phyloP scores from a whole-genome alignment of 345 rosid species.

The Sapria himalayana region DNA sequence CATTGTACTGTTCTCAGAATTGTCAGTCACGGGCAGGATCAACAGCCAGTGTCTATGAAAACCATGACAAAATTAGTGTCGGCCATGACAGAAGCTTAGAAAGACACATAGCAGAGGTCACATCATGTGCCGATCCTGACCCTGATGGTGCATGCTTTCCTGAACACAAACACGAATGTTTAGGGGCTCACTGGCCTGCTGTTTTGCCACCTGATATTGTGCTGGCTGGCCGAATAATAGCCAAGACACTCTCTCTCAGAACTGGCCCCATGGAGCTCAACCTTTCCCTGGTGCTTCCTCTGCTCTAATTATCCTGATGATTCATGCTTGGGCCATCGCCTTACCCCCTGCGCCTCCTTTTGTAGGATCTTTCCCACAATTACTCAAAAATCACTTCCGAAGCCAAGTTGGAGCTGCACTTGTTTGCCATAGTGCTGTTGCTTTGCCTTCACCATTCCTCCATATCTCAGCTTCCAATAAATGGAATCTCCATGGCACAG shows the following conservation, averaged over 20 bases:
- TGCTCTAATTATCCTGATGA: background rate
- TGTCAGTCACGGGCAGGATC: constrained; percentile 49
- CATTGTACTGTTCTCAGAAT: constrained; percentile 55
- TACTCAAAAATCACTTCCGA: constrained; percentile 35
- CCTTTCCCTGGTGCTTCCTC: constrained; percentile 26
- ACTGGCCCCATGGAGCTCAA: constrained; percentile 14
- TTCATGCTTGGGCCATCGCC: constrained; percentile 4
- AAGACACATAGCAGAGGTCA: constrained; percentile 21
- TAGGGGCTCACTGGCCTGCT: constrained; percentile 56
- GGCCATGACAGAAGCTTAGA: constrained; percentile 14
- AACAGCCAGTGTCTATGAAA: constrained; percentile 8
- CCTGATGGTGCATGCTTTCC: constrained; percentile 16
- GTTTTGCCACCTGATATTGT: constrained; percentile 52
- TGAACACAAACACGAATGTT: constrained; percentile 79
- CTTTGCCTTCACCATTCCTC: constrained; percentile 34
- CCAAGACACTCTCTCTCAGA: constrained; percentile 24
- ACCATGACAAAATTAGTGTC: constrained; percentile 8
- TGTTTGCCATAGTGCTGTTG: constrained; percentile 44
- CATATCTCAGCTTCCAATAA: constrained; percentile 28
- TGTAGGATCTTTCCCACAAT: constrained; percentile 43
- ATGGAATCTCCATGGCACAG: constrained; percentile 35
- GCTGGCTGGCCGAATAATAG: constrained; percentile 54
- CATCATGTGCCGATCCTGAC: constrained; percentile 7
- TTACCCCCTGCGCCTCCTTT: constrained; percentile 5
- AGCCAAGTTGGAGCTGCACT: constrained; percentile 51